These are phyloP conservation scores for Linderniella brevidens DNA, from an alignment of 257 asterid species.

Conservation along the genomic window DNA sequence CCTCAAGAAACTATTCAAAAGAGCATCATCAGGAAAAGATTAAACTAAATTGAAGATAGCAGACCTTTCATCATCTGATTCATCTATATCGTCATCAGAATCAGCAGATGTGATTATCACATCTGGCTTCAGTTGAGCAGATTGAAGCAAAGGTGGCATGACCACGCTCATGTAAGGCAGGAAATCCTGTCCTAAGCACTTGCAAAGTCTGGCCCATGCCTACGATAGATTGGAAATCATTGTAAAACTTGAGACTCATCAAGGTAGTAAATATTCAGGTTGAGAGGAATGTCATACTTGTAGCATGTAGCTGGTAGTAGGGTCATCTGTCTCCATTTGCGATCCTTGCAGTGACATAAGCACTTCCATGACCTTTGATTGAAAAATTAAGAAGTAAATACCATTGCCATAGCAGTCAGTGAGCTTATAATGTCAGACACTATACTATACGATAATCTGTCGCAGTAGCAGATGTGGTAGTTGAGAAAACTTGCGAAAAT, in stretches of 20 bases:
- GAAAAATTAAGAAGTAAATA: neutral
- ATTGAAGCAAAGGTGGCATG: constrained; percentile 72
- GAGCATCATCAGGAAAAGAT: neutral
- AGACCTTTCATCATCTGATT: constrained; percentile 67
- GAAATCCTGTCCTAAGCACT: constrained; percentile 79
- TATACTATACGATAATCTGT: neutral
- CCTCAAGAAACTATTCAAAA: neutral
- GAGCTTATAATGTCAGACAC: neutral
- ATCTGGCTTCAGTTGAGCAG: constrained; percentile 79
- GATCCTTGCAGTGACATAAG: constrained; percentile 78
- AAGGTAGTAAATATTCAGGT: too few relatives aligned
- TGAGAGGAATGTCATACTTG: constrained; percentile 25
- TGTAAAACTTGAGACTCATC: neutral
- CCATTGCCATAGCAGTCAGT: too few relatives aligned
- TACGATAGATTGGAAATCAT: constrained; percentile 11
- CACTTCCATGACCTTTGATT: constrained; percentile 65
- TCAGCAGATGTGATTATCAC: constrained; percentile 65
- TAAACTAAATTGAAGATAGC: neutral
- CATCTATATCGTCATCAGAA: constrained; percentile 52
- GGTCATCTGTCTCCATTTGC: constrained; percentile 67
- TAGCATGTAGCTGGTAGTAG: constrained; percentile 71
- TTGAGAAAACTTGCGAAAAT: neutral
- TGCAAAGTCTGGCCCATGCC: constrained; percentile 91
- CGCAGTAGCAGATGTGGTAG: too few relatives aligned
- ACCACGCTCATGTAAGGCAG: constrained; percentile 71